phyloP scores from a whole-genome alignment of 805 yeast species.

The Starmerella gropengiesseri region DNA sequence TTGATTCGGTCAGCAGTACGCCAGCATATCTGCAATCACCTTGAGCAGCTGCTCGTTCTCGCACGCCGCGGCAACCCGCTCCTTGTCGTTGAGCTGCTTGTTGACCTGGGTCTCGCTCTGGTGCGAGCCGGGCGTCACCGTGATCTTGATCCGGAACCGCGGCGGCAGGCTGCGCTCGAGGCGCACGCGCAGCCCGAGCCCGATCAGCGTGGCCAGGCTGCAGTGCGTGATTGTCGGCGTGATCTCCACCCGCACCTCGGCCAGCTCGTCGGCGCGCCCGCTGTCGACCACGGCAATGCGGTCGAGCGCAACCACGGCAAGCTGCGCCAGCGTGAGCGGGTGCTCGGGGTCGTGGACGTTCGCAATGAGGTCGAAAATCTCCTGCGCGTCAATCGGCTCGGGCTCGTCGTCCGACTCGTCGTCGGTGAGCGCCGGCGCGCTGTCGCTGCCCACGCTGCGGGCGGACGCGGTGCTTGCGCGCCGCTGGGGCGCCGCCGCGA shows the following conservation, averaged over 20 bases:
- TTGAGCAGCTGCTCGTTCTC: constrained; percentile 84
- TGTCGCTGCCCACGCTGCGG: constrained; percentile 18
- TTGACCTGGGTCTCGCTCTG: constrained; percentile 94
- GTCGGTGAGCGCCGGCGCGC: constrained; percentile 19
- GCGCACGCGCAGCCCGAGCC: constrained; percentile 86
- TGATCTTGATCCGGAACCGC: constrained; percentile 65
- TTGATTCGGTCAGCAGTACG: constrained; percentile 44
- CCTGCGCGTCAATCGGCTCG: constrained; percentile 78
- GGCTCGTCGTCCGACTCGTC: constrained; percentile 25
- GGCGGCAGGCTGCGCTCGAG: constrained; percentile 81
- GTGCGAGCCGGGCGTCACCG: constrained; percentile 84
- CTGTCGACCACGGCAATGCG: constrained; percentile 66
- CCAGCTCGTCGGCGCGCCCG: constrained; percentile 43
- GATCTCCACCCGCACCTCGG: constrained; percentile 68
- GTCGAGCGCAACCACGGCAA: constrained; percentile 78
- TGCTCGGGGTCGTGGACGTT: constrained; percentile 94
- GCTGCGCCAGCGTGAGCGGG: constrained; percentile 85
- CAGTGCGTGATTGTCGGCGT: constrained; percentile 99
- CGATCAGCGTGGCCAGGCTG: constrained; percentile 89
- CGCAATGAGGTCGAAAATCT: constrained; percentile 75
- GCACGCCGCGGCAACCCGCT: constrained; percentile 96
- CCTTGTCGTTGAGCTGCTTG: constrained; percentile 93
- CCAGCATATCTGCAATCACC: constrained; percentile 87
- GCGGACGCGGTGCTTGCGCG: constrained; percentile 3
- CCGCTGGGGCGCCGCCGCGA: constrained; percentile 13